Evolutionary conservation across 2,329 filamentous ascomycete genomes (phyloP).

Genomic region (Paramyrothecium roridum): DNA sequence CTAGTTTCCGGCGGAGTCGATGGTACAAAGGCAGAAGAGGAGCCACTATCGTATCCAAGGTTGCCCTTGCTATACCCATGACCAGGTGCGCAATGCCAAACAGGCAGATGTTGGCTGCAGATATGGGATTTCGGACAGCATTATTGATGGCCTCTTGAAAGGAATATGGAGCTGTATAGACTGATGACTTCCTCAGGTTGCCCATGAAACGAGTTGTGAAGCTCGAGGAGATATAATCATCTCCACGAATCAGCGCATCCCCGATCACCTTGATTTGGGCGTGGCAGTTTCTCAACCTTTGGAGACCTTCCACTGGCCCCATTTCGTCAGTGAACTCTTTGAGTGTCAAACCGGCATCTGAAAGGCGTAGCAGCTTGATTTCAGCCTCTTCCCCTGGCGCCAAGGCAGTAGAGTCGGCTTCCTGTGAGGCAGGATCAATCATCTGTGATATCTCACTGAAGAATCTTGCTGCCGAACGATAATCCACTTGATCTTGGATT

Average conservation of each 20-base stretch:
- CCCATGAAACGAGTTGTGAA: conserved; percentile 15
- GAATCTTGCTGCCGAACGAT: conserved; percentile 13
- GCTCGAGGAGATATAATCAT: conserved; percentile 6
- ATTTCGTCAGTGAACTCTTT: conserved; percentile 3
- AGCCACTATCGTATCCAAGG: no score
- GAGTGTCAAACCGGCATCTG: conserved; percentile 13
- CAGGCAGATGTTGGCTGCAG: conserved; percentile 2
- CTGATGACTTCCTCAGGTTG: conserved; percentile 15
- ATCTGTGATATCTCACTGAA: conserved; percentile 18
- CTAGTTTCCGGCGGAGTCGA: no score
- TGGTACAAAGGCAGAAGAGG: no score
- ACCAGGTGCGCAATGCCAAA: conserved; percentile 9
- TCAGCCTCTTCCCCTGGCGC: neutral
- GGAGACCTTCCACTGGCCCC: neutral
- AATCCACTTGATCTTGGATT: conserved; percentile 13
- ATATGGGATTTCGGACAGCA: conserved; percentile 13
- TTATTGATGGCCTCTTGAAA: conserved; percentile 9
- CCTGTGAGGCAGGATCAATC: neutral
- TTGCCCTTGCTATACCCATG: conserved; percentile 7
- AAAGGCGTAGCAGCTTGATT: conserved; percentile 10
- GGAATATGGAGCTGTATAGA: conserved; percentile 17
- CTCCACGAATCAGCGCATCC: conserved; percentile 7
- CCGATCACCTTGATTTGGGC: conserved; percentile 5
- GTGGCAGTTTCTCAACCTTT: conserved; percentile 4
- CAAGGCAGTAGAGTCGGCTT: conserved; percentile 6